A percentile compares a stretch with the other conserved stretches of the same genome.
These are phyloP conservation scores for Cladosporium sp. DNA, from an alignment of 2,329 filamentous ascomycete genomes.

Conservation along the genomic window DNA sequence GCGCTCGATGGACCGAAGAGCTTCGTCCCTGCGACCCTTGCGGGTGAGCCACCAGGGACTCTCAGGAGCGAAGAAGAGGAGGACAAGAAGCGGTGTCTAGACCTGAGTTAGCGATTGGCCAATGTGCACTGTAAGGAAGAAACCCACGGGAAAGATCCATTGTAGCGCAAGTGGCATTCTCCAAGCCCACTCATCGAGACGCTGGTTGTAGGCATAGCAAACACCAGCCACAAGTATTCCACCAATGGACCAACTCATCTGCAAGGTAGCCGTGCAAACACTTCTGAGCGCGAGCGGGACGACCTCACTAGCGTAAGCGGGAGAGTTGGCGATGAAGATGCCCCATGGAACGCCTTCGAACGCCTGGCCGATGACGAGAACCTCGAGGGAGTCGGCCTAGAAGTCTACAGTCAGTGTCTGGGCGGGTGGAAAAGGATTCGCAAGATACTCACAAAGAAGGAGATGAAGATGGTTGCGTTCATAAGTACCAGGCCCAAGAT, in stretches of 20 bases:
- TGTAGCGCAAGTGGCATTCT: slow-evolving; percentile 66
- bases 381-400: slow-evolving; percentile 34
- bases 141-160: slow-evolving; percentile 65
- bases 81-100: slow-evolving; percentile 51
- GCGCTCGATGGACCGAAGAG: slow-evolving; percentile 59
- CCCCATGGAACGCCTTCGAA: slow-evolving; percentile 52
- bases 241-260: slow-evolving; percentile 71
- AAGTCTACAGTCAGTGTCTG: slow-evolving; percentile 3
- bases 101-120: slow-evolving; percentile 18
- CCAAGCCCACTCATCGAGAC: slow-evolving; percentile 62
- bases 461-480: slow-evolving; percentile 53
- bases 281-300: slow-evolving; percentile 66
- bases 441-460: slow-evolving; percentile 40
- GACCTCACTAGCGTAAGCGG: slow-evolving; percentile 55
- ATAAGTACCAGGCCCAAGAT: slow-evolving; percentile 47
- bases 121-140: not conserved
- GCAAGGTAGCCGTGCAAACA: slow-evolving; percentile 67
- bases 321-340: slow-evolving; percentile 56
- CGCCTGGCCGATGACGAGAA: slow-evolving; percentile 47
- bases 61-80: slow-evolving; percentile 59
- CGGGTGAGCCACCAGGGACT: slow-evolving; percentile 68
- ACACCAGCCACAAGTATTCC: slow-evolving; percentile 69
- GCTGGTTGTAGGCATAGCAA: slow-evolving; percentile 59
- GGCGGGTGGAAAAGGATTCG: not conserved
- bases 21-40: slow-evolving; percentile 57